Conservation (phyloP, 2,329 filamentous ascomycete genomes). For the Pezicula carpinea region DNA sequence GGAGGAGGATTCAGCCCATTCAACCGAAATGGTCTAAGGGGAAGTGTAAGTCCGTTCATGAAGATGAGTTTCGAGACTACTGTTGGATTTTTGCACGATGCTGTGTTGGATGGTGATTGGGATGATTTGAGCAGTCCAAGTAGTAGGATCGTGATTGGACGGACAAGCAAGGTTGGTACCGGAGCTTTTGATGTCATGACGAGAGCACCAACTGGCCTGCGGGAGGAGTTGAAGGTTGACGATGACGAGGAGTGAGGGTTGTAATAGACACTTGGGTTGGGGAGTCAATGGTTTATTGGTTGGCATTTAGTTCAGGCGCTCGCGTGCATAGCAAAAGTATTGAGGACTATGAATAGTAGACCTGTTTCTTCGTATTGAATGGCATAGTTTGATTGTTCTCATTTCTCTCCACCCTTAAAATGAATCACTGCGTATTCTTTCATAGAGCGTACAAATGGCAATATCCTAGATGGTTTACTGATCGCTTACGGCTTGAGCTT, state of each 20-base stretch:
- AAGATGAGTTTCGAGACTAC: constrained; percentile 99
- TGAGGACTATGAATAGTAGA: neutral
- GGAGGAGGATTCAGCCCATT: constrained; percentile 86
- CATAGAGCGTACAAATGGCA: no score
- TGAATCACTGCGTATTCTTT: no score
- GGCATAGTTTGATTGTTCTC: no score
- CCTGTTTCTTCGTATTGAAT: neutral
- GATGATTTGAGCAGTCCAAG: constrained; percentile 85
- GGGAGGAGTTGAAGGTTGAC: neutral
- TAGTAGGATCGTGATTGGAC: constrained; percentile 82
- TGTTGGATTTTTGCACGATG: constrained; percentile 86
- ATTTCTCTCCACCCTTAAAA: no score
- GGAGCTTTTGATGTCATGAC: constrained; percentile 87
- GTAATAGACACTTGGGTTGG: neutral
- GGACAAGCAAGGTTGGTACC: constrained; percentile 78
- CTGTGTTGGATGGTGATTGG: constrained; percentile 83
- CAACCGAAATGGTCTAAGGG: constrained; percentile 81
- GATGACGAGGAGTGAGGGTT: neutral
- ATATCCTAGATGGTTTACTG: no score
- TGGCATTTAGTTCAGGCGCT: neutral
- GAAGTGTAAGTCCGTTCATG: constrained; percentile 85
- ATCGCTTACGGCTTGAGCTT: no score
- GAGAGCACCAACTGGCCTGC: constrained; percentile 32
- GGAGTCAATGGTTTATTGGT: neutral
- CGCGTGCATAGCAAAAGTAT: constrained; percentile 1